Conservation (phyloP, 495 filamentous ascomycete genomes). For the Penicillium subrubescens region DNA sequence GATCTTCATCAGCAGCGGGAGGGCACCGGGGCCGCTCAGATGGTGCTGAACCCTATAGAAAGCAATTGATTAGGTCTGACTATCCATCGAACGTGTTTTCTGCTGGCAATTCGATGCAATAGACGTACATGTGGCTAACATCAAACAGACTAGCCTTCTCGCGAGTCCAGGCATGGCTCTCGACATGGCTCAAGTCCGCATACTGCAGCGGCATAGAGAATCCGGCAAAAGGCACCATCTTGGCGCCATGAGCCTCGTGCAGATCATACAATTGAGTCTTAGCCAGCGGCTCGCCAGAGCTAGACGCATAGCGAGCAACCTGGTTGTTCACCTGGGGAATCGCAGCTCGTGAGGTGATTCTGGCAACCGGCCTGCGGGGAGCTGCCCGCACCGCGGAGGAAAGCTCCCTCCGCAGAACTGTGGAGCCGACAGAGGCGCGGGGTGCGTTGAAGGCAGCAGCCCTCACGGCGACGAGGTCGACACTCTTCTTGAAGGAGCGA, state of each 20-base stretch:
- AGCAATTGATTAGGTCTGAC: constrained; percentile 12
- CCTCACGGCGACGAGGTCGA: constrained; percentile 37
- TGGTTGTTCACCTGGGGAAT: constrained; percentile 23
- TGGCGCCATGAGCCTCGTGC: constrained; percentile 76
- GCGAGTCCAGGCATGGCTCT: constrained; percentile 86
- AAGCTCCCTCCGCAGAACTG: constrained; percentile 38
- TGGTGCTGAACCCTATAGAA: constrained; percentile 63
- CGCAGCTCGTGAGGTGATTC: constrained; percentile 16
- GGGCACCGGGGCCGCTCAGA: constrained; percentile 76
- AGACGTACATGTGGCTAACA: constrained; percentile 59
- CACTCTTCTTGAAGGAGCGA: constrained; percentile 36
- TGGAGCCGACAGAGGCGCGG: constrained; percentile 44
- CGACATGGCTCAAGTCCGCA: constrained; percentile 66
- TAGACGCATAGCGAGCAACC: constrained; percentile 57
- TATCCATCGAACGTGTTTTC: neutral
- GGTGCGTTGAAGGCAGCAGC: constrained; percentile 29
- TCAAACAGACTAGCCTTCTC: constrained; percentile 89
- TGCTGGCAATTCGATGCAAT: neutral
- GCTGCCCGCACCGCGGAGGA: constrained; percentile 35
- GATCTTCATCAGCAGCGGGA: constrained; percentile 73
- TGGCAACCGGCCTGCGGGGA: constrained; percentile 20
- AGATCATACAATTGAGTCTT: constrained; percentile 85
- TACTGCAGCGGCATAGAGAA: constrained; percentile 95
- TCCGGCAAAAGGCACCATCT: constrained; percentile 97
- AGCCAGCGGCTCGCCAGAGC: constrained; percentile 55